Base-by-base conservation (phyloP, 192 early-diverging fungal species). In the Allomyces arbusculus region DNA sequence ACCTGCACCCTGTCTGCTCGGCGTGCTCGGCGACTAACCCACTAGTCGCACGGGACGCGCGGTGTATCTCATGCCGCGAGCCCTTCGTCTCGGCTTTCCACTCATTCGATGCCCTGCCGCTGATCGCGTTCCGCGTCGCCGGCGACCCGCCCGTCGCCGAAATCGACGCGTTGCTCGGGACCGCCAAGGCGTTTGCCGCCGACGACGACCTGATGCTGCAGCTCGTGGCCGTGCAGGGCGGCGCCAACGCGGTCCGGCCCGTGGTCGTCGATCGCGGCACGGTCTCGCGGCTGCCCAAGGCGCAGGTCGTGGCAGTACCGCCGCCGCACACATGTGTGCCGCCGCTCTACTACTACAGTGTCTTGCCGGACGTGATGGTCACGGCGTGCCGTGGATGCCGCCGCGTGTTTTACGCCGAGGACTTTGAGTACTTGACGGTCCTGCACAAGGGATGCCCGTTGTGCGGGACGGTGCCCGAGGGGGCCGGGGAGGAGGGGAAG, bases 21-120 rank as follows among this genome's bases (percentile, higher is more conserved):
- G 69, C 70, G 45, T 84, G 81, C 65, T 72, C 73, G 12, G 75
- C 77, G 4, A 43, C 69, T 4, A 79, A 79, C 64, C 80, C 74
- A 12, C 66, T 77, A 6, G 16, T 58, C 5, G 16, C 50, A 6
- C 20, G 16, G 12, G 50, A 58, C 50, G 12, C 20, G 50, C 50
- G 50, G 12, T 58, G 50, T 16, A 16, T 58, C 0, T 14, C 50
- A 16, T 58, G 50, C 16, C 50, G 50, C 16, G 50, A 14, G 16
- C 50, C 50, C 4, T 20, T 58, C 50, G 50, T 58, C 0, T n/a
- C 12, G 2, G 50, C 50, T 0, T 58, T 58, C 50, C 50, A 58
- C 9, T 1, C 50, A n/a, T 58, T 58, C 20, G 50, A 14, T 3
- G 16, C 50, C 0, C 3, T 58, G 12, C 50, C 50, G 16, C 16